Evolutionary conservation across 2,329 filamentous ascomycete species (phyloP).

Genomic region (Clonostachys byssicola): DNA sequence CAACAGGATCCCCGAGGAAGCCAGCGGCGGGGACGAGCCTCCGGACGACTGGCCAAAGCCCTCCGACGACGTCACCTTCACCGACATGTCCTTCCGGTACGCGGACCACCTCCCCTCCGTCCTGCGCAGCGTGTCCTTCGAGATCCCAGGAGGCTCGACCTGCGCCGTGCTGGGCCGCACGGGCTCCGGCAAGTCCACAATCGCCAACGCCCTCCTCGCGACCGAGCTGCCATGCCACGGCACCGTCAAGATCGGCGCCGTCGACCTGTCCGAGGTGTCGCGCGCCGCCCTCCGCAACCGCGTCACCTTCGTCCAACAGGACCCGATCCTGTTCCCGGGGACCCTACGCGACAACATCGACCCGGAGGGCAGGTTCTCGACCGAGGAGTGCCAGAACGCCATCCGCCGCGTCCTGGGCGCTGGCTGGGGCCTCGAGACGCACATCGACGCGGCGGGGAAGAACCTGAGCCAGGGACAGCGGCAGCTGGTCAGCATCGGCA

Average conservation of each 20-base stretch:
- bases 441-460: conserved; percentile 54
- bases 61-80: conserved; percentile 69
- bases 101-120: conserved; percentile 74
- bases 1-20: conserved; percentile 73
- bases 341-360: conserved; percentile 64
- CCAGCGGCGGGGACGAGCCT: conserved; percentile 59
- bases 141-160: conserved; percentile 61
- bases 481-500: conserved; percentile 56
- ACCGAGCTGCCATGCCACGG: conserved; percentile 48
- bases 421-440: conserved; percentile 41
- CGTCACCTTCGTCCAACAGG: conserved; percentile 61
- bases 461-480: conserved; percentile 60
- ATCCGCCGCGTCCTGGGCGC: conserved; percentile 56
- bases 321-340: conserved; percentile 57
- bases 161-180: conserved; percentile 76
- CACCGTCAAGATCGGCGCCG: conserved; percentile 45
- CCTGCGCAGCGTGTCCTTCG: conserved; percentile 63
- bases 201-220: conserved; percentile 54
- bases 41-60: conserved; percentile 75
- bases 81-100: conserved; percentile 75
- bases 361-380: conserved; percentile 54
- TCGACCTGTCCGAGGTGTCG: conserved; percentile 48
- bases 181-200: conserved; percentile 81
- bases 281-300: conserved; percentile 51
- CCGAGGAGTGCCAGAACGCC: conserved; percentile 42